Evolutionary conservation across 805 yeast genomes (phyloP).

Genomic region (Brettanomyces custersianus): DNA sequence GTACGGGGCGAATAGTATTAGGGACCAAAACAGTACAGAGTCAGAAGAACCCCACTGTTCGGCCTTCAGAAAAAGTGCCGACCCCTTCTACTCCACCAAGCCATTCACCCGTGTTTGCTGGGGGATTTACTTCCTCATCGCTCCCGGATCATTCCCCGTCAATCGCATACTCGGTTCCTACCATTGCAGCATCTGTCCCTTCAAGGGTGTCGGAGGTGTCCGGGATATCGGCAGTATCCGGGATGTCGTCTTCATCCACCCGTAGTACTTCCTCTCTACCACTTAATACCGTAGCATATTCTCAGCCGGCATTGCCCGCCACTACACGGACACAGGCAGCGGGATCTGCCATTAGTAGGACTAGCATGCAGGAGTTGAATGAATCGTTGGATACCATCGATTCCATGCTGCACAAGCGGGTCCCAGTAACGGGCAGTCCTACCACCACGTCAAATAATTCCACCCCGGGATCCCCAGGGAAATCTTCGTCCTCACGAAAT

Average conservation of each 20-base stretch:
- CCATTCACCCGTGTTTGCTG: no score
- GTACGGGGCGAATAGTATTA: no score
- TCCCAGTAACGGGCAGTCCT: not conserved
- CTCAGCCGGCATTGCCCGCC: constrained; percentile 42
- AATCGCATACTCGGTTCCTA: constrained; percentile 5
- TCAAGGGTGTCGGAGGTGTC: not conserved
- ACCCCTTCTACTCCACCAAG: no score
- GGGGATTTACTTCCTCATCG: no score
- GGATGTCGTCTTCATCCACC: not conserved
- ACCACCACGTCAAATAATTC: not conserved
- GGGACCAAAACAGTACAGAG: no score
- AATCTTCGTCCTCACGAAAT: not conserved
- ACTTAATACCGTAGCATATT: constrained; percentile 17
- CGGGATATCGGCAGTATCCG: not conserved
- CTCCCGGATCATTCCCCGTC: constrained; percentile 1
- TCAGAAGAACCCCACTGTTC: no score
- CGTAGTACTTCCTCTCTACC: constrained; percentile 13
- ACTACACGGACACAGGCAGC: constrained; percentile 44
- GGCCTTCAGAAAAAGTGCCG: no score
- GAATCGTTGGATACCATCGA: constrained; percentile 7
- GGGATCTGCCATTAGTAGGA: constrained; percentile 17
- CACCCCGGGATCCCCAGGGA: not conserved
- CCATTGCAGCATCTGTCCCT: not conserved
- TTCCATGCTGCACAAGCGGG: not conserved
- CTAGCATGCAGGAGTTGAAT: constrained; percentile 5